Percentiles rank a stretch among this genome's conserved stretches.
phyloP scores from a whole-genome alignment of 345 rosid genomes.

The Viola odorata region DNA sequence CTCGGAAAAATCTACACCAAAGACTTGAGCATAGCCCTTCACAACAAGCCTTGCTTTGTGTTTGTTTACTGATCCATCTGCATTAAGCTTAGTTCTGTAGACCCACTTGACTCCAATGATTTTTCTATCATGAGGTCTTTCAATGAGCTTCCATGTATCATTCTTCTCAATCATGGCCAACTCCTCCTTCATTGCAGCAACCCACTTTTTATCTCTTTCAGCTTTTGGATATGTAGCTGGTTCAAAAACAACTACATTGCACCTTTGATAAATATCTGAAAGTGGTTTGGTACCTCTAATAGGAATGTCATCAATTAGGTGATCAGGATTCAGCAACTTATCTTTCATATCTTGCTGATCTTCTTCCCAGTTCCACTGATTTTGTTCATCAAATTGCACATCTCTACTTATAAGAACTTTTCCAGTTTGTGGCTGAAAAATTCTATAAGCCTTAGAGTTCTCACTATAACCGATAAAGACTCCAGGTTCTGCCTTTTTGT shows the following conservation, averaged over 20 bases:
- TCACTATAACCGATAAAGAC: too few species aligned
- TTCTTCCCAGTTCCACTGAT: too few species aligned
- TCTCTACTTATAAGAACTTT: too few species aligned
- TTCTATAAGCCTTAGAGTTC: too few species aligned
- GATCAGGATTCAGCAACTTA: too few species aligned
- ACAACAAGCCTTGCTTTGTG: neutral
- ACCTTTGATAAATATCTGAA: too few species aligned
- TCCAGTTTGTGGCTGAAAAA: too few species aligned
- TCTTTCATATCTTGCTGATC: too few species aligned
- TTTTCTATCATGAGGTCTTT: neutral
- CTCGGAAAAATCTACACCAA: neutral
- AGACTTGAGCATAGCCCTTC: neutral
- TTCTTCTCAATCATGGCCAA: neutral
- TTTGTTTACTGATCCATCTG: neutral
- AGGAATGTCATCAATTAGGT: too few species aligned
- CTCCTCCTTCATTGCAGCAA: neutral
- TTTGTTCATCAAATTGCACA: too few species aligned
- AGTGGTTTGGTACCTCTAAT: too few species aligned
- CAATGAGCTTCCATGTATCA: neutral
- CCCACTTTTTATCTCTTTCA: neutral
- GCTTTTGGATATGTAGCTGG: neutral
- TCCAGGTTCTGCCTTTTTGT: too few species aligned
- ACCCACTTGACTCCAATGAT: constrained; percentile 1
- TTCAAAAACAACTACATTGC: neutral
- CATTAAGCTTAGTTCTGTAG: neutral